Base-by-base conservation (phyloP, 1,284 basidiomycete species). In the Volvariella surrecta region DNA sequence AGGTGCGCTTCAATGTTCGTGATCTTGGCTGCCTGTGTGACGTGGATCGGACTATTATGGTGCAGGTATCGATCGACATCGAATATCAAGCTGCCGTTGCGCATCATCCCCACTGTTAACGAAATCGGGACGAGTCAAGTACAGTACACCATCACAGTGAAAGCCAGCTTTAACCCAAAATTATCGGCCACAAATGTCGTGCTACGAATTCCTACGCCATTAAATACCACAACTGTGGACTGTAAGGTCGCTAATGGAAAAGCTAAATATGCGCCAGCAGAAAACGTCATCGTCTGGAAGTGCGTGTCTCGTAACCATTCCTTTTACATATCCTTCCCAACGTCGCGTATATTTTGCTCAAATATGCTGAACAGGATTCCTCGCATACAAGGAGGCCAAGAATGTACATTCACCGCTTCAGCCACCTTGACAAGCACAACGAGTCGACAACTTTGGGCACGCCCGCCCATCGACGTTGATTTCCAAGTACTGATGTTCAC, bases 401-500 rank as follows among this genome's bases (percentile, higher is more conserved):
- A 99, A 64, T 79, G 82, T 51, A 90, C 89, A 0, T 77, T 99
- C 45, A 80, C 80, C 1, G 95, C 83, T 0, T 81, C 86, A 16
- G 94, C 92, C 2, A 76, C 79, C 30, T 68, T 97, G 41, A 89
- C 92, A 1, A 80, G 80, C 46, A 95, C 89, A 16, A 97, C 94
- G 0, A 77, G 79, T 46, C 80, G 88, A 35, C 93, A 97, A 74
- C 82, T 93, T 1, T 99, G 96, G 96, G 91, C 91, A 8, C 74
- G 95, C 40, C 95, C 96, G 8, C 96, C 96, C 4, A 98, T 99
- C 56, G 90, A 96, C 55, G 81, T 99, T 48, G 94, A 99, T 64
- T 99, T 99, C 66, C 82, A 93, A 67, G 95, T 99, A 45, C 74
- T 99, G 55, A 99, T 99, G 95, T 93, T 97, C 64, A 98, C 95